phyloP scores from a whole-genome alignment of 495 filamentous ascomycete genomes.

The Rhypophila decipiens region DNA sequence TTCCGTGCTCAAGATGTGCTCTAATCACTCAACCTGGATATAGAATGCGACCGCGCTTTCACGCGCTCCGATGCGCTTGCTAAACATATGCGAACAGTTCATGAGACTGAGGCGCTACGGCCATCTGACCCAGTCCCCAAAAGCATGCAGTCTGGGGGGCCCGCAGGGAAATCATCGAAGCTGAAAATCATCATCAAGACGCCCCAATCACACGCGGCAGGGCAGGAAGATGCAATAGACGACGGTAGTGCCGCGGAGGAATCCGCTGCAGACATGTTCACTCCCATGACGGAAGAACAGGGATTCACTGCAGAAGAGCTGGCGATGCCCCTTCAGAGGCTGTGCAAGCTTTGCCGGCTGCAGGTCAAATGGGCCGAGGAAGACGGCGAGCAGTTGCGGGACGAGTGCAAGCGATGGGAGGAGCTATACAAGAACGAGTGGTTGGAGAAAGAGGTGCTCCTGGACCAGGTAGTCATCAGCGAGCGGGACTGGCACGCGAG shows the following conservation, averaged over 20 bases:
- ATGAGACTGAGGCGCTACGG: slow-evolving; percentile 89
- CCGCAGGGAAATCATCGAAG: slow-evolving; percentile 53
- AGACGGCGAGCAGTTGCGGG: slow-evolving; percentile 56
- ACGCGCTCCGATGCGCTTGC: slow-evolving; percentile 94
- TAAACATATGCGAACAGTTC: slow-evolving; percentile 98
- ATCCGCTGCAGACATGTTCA: slow-evolving; percentile 38
- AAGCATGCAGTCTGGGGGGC: slow-evolving; percentile 51
- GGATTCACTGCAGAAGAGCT: slow-evolving; percentile 71
- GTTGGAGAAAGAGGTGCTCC: slow-evolving; percentile 70
- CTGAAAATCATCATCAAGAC: slow-evolving; percentile 60
- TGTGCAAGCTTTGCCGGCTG: slow-evolving; percentile 66
- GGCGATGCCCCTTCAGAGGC: slow-evolving; percentile 56
- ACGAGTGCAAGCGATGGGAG: slow-evolving; percentile 59
- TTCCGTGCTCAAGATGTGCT: no score
- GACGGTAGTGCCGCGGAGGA: slow-evolving; percentile 47
- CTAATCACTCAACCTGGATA: not conserved
- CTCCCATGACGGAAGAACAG: slow-evolving; percentile 50
- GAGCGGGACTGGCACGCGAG: slow-evolving; percentile 46
- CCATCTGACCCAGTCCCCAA: slow-evolving; percentile 83
- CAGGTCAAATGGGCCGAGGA: slow-evolving; percentile 77
- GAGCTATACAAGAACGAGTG: slow-evolving; percentile 68
- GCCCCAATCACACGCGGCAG: slow-evolving; percentile 46
- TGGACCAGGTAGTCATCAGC: slow-evolving; percentile 47
- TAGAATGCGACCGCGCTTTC: slow-evolving; percentile 96
- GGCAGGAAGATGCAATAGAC: slow-evolving; percentile 47